Percentiles rank a stretch among this genome's conserved stretches.
Conservation (phyloP, 164 flowering plant species). For the Akebia trifoliata region DNA sequence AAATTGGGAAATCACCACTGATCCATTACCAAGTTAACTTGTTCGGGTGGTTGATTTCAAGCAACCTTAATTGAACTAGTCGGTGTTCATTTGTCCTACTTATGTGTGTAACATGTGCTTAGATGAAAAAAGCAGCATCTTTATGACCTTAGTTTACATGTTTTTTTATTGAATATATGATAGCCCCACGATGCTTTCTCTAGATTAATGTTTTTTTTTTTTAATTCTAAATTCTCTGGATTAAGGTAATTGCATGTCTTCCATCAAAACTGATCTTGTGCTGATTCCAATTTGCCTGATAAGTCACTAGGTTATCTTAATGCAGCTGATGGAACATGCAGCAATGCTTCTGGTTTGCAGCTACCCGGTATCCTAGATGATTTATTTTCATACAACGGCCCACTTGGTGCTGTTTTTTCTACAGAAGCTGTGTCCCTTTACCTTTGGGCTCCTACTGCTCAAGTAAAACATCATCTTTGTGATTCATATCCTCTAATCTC, state of each 20-base stretch:
- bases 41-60: not conserved
- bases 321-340: conserved; percentile 57
- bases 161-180: not conserved
- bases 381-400: conserved; percentile 69
- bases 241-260: not conserved
- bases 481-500: not conserved
- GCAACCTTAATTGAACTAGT: not conserved
- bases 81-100: not conserved
- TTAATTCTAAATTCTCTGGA: too few relatives aligned
- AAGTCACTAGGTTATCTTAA: conserved; percentile 2
- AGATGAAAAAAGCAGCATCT: not conserved
- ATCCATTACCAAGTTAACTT: not conserved
- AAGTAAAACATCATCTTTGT: conserved; percentile 34
- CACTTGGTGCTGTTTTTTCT: conserved; percentile 74
- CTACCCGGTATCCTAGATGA: conserved; percentile 87
- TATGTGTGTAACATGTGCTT: not conserved
- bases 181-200: not conserved
- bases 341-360: conserved; percentile 67
- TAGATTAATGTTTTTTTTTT: not conserved
- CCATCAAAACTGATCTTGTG: not conserved
- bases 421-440: conserved; percentile 52
- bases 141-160: not conserved
- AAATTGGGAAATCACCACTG: not conserved
- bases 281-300: not conserved
- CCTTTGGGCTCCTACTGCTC: conserved; percentile 98